phyloP scores from a whole-genome alignment of 495 filamentous ascomycete species.

The Copromyces sp. region DNA sequence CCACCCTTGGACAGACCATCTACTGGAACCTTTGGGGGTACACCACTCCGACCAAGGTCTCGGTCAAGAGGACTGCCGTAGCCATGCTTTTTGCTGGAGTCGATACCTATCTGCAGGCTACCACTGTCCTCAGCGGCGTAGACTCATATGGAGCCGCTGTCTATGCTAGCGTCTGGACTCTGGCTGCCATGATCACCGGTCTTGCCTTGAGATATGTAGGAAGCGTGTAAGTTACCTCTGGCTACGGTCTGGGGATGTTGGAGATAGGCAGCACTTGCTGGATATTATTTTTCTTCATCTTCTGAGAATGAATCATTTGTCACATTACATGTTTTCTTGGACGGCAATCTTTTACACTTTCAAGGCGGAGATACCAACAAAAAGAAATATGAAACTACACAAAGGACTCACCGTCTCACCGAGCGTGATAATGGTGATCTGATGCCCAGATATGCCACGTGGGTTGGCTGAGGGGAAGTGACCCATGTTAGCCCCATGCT shows the following conservation, averaged over 20 bases:
- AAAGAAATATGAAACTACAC: neutral
- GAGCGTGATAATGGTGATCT: neutral
- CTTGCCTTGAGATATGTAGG: slow-evolving; percentile 37
- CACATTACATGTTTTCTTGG: neutral
- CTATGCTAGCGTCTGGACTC: slow-evolving; percentile 62
- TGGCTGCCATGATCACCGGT: slow-evolving; percentile 49
- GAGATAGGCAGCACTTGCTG: neutral
- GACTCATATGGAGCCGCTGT: slow-evolving; percentile 55
- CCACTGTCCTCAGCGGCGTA: slow-evolving; percentile 52
- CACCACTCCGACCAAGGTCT: slow-evolving; percentile 51
- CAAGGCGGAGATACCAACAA: neutral
- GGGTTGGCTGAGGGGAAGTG: neutral
- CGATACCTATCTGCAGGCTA: slow-evolving; percentile 57
- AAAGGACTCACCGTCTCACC: neutral
- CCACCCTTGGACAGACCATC: slow-evolving; percentile 48
- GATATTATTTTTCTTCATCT: neutral
- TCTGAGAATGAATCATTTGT: neutral
- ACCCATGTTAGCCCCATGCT: neutral
- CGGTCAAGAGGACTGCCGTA: slow-evolving; percentile 52
- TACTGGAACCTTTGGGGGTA: slow-evolving; percentile 52
- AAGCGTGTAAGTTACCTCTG: slow-evolving; percentile 5
- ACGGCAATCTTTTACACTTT: neutral
- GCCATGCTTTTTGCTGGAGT: slow-evolving; percentile 44
- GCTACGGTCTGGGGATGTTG: neutral
- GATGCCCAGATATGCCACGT: neutral